Percentiles rank a stretch among this genome's conserved stretches.
These are phyloP conservation scores for Paratinospora sagittata DNA, from an alignment of 164 flowering plant genomes.

Conservation along the genomic window DNA sequence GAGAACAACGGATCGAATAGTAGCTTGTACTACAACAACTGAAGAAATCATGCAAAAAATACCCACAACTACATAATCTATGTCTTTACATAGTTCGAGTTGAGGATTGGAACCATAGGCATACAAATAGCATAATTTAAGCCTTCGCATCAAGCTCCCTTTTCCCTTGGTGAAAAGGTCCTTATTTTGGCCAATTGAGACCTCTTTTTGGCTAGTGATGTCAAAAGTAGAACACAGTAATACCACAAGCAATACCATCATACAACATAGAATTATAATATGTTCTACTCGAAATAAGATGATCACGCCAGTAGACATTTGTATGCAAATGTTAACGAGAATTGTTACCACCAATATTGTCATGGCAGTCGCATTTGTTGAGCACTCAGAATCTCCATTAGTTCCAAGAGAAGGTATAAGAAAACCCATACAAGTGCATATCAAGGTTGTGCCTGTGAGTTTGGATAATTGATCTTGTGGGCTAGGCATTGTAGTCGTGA, in stretches of 20 bases:
- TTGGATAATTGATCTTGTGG: slow-evolving; percentile 11
- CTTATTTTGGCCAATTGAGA: background rate
- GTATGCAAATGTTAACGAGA: background rate
- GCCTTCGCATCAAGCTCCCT: background rate
- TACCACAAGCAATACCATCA: background rate
- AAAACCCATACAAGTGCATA: slow-evolving; percentile 10
- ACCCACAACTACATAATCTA: background rate
- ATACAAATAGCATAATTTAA: background rate
- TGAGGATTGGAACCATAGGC: background rate
- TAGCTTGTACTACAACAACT: background rate
- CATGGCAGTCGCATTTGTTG: slow-evolving; percentile 8
- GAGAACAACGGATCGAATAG: background rate
- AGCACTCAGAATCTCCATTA: background rate
- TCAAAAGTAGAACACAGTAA: background rate
- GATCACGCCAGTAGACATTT: background rate
- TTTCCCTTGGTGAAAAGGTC: background rate
- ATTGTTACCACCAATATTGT: background rate
- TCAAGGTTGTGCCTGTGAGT: slow-evolving; percentile 7
- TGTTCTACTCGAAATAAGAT: background rate
- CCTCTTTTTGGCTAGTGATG: background rate
- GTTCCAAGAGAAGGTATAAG: slow-evolving; percentile 10
- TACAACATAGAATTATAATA: background rate
- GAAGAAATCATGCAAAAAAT: background rate
- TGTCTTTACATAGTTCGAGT: background rate
- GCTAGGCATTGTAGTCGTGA: slow-evolving; percentile 12